Percentiles rank a stretch among this genome's conserved stretches.
phyloP scores from a whole-genome alignment of 73 alveolate species.

The Tetrahymena elliotti region DNA sequence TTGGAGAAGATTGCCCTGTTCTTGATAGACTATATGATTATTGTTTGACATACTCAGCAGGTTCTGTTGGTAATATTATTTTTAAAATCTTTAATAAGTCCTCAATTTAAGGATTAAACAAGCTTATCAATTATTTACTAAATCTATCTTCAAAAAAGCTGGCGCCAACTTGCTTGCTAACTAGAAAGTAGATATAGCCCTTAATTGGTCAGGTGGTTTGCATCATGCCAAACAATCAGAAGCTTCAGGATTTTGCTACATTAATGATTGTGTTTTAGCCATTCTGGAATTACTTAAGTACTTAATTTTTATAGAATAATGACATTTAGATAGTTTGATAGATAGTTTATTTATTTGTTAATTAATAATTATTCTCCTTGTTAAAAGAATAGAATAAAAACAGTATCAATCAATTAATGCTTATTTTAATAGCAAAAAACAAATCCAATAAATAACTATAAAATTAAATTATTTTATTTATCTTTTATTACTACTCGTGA shows the following conservation, averaged over 20 bases:
- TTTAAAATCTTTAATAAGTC: conserved; percentile 32
- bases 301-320: not conserved
- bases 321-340: not conserved
- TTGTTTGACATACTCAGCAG: conserved; percentile 84
- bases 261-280: conserved; percentile 94
- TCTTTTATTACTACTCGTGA: too few relatives aligned
- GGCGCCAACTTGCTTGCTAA: conserved; percentile 54
- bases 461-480: too few relatives aligned
- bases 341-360: too few relatives aligned
- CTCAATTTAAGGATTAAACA: not conserved
- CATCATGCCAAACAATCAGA: conserved; percentile 97
- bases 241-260: conserved; percentile 97
- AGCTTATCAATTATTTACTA: not conserved
- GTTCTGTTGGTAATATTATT: conserved; percentile 48
- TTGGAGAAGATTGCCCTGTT: conserved; percentile 81
- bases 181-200: conserved; percentile 73
- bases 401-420: too few relatives aligned
- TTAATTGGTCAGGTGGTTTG: conserved; percentile 98
- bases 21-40: conserved; percentile 83
- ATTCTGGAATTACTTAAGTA: conserved; percentile 67
- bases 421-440: too few relatives aligned
- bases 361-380: too few relatives aligned
- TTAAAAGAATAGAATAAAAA: too few relatives aligned
- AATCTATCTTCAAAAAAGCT: conserved; percentile 41
- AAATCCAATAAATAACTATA: not conserved